Conservation (phyloP, 257 asterid genomes). For the Craterostigma plantagineum region DNA sequence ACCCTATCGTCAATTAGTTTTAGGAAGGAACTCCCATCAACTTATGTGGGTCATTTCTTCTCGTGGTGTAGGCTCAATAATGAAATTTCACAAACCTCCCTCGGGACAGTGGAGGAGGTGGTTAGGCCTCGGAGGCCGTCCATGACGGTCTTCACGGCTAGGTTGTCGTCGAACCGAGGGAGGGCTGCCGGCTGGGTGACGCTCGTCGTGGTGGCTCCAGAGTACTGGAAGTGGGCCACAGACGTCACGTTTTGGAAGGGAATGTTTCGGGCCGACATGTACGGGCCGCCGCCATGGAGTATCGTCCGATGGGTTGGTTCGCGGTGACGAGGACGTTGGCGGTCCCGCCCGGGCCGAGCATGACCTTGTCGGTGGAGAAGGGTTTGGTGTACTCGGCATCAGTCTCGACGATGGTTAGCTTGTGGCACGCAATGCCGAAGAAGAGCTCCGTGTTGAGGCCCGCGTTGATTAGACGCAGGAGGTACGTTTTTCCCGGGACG, state of each 20-base stretch:
- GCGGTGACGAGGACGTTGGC: slow-evolving; percentile 43
- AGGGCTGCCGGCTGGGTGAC: slow-evolving; percentile 27
- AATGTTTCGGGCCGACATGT: slow-evolving; percentile 42
- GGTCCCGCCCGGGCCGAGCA: slow-evolving; percentile 61
- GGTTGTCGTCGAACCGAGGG: slow-evolving; percentile 31
- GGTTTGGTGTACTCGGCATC: slow-evolving; percentile 60
- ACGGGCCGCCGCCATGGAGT: slow-evolving; percentile 49
- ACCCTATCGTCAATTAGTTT: no score
- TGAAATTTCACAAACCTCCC: no score
- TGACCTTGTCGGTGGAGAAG: slow-evolving; percentile 24
- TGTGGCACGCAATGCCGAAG: slow-evolving; percentile 42
- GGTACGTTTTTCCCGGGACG: slow-evolving; percentile 46
- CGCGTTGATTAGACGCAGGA: slow-evolving; percentile 41
- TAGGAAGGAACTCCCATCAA: no score
- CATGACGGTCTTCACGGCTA: slow-evolving; percentile 43
- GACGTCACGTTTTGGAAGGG: slow-evolving; percentile 37
- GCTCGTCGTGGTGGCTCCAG: slow-evolving; percentile 24
- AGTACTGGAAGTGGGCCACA: slow-evolving; percentile 45
- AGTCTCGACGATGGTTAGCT: slow-evolving; percentile 36
- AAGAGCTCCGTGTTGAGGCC: slow-evolving; percentile 41
- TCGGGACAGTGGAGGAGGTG: slow-evolving; percentile 18
- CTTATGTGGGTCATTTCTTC: no score
- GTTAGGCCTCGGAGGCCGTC: slow-evolving; percentile 35
- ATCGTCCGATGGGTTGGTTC: slow-evolving; percentile 27
- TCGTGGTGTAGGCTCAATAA: no score